Conservation (phyloP, 1,284 basidiomycete genomes). For the Flammula alnicola region DNA sequence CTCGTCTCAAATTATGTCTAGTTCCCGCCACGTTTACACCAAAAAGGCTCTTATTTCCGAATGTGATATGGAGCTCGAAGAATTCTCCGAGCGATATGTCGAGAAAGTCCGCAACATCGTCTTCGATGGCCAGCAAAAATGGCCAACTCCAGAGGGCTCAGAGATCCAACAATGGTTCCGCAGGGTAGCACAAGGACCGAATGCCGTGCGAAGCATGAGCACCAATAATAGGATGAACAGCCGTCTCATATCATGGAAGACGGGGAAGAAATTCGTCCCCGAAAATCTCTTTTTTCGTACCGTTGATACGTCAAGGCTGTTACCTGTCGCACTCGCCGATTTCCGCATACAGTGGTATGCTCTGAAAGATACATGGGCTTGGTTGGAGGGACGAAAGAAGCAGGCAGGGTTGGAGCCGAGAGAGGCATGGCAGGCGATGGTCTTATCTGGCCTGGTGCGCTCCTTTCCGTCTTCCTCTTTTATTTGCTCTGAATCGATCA, state of each 20-base stretch:
- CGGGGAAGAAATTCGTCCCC: constrained; percentile 24
- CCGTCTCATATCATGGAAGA: constrained; percentile 34
- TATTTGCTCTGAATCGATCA: not conserved
- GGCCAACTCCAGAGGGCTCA: not conserved
- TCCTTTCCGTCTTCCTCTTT: not conserved
- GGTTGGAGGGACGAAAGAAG: constrained; percentile 19
- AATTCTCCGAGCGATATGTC: constrained; percentile 2
- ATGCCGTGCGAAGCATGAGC: constrained; percentile 14
- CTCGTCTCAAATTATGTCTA: no score
- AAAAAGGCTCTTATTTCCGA: constrained; percentile 5
- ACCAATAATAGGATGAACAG: constrained; percentile 17
- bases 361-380: constrained; percentile 18
- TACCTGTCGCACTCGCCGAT: constrained; percentile 31
- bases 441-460: constrained; percentile 21
- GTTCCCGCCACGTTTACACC: not conserved
- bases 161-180: constrained; percentile 24
- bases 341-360: constrained; percentile 32
- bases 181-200: constrained; percentile 21
- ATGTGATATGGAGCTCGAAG: constrained; percentile 2
- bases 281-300: constrained; percentile 33
- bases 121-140: not conserved
- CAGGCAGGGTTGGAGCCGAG: not conserved
- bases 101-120: constrained; percentile 4
- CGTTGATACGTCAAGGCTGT: constrained; percentile 29
- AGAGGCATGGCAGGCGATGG: constrained; percentile 8